These are phyloP conservation scores for Rhododendron griersonianum DNA, from an alignment of 148 eudicot species.

Conservation along the genomic window DNA sequence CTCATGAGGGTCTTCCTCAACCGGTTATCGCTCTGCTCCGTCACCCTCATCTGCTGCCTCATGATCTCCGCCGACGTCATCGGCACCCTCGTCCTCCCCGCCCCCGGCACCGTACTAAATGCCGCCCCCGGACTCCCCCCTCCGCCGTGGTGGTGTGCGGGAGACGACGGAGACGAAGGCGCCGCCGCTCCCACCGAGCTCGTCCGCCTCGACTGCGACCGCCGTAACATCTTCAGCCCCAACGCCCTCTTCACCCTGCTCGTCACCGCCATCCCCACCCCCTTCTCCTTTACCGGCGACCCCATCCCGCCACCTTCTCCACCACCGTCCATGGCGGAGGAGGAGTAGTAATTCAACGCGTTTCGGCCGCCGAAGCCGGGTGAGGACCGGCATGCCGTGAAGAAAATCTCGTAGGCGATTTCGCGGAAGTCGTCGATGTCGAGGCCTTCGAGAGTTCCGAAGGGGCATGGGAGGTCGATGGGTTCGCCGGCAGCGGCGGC, in stretches of 20 bases:
- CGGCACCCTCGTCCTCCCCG: constrained; percentile 43
- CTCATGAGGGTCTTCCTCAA: constrained; percentile 92
- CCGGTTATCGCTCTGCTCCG: constrained; percentile 80
- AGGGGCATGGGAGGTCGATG: constrained; percentile 50
- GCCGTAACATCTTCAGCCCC: constrained; percentile 55
- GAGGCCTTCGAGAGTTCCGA: constrained; percentile 48
- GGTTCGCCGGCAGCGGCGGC: constrained; percentile 3
- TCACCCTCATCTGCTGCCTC: constrained; percentile 94
- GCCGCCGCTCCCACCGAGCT: constrained; percentile 22
- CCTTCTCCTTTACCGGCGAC: constrained; percentile 37
- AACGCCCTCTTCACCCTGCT: constrained; percentile 74
- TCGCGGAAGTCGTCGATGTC: constrained; percentile 62
- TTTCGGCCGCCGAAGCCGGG: constrained; percentile 85
- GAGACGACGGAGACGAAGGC: constrained; percentile 36
- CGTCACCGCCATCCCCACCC: constrained; percentile 80
- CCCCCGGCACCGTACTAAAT: constrained; percentile 32
- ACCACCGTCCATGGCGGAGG: constrained; percentile 25
- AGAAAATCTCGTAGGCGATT: constrained; percentile 88
- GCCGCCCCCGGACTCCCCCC: constrained; percentile 39
- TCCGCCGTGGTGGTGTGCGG: constrained; percentile 16
- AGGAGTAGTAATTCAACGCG: constrained; percentile 27
- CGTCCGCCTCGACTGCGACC: constrained; percentile 45
- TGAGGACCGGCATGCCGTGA: constrained; percentile 83
- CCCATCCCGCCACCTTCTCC: constrained; percentile 16
- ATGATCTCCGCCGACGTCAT: constrained; percentile 90